Conservation (phyloP, 805 yeast genomes). For the Wickerhamiella dianesei region DNA sequence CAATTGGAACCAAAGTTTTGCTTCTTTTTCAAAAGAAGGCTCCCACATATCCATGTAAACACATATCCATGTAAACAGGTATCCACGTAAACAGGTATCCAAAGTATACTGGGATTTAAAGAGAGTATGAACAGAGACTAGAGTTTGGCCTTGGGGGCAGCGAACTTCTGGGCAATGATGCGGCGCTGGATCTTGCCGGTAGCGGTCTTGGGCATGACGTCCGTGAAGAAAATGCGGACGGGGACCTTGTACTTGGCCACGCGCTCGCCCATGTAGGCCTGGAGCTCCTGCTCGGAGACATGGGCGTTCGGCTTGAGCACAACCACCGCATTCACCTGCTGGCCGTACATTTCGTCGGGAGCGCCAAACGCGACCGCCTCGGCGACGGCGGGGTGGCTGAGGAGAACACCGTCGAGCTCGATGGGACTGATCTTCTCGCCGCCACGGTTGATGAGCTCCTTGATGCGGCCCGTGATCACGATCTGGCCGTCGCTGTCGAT, state of each 20-base stretch:
- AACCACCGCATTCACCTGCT: slow-evolving; percentile 55
- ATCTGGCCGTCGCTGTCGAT: slow-evolving; percentile 46
- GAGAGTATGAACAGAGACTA: no score
- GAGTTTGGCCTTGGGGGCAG: slow-evolving; percentile 27
- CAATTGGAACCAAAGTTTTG: no score
- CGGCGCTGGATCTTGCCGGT: slow-evolving; percentile 68
- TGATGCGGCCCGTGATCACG: slow-evolving; percentile 53
- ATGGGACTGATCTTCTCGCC: slow-evolving; percentile 69
- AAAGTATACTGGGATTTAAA: no score
- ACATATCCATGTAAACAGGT: no score
- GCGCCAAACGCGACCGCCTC: slow-evolving; percentile 65
- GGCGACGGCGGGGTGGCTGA: slow-evolving; percentile 46
- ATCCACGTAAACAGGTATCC: no score
- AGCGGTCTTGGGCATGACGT: slow-evolving; percentile 57
- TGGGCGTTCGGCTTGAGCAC: slow-evolving; percentile 35
- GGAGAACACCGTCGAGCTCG: slow-evolving; percentile 49
- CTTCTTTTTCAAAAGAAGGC: no score
- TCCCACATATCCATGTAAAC: no score
- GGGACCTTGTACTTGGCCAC: slow-evolving; percentile 53
- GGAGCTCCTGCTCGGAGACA: slow-evolving; percentile 32
- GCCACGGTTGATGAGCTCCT: slow-evolving; percentile 63
- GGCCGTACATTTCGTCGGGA: slow-evolving; percentile 55
- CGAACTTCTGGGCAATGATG: slow-evolving; percentile 38
- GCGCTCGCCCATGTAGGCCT: slow-evolving; percentile 32
- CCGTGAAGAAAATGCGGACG: slow-evolving; percentile 40